Evolutionary conservation across 164 flowering plant genomes (phyloP).

Genomic region (Magnolia sinica): DNA sequence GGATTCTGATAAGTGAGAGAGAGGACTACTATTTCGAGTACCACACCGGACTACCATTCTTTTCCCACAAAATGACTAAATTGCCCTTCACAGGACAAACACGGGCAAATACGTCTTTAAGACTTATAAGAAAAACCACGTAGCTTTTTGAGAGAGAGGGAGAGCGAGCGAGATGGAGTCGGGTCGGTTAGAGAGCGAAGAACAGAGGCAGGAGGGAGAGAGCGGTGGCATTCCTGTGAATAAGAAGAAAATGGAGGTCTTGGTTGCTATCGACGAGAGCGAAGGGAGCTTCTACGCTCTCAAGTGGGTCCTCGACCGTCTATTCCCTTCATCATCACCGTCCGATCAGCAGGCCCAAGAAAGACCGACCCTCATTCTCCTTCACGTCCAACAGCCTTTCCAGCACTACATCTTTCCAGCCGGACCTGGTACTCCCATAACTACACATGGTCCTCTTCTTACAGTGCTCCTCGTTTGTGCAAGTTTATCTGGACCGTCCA

Average conservation of each 20-base stretch:
- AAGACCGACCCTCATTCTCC: slow-evolving; percentile 24
- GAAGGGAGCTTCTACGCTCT: slow-evolving; percentile 61
- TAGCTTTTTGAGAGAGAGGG: not conserved
- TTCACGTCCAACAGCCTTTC: slow-evolving; percentile 51
- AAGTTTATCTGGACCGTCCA: not conserved
- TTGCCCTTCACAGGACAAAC: no score
- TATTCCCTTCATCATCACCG: slow-evolving; percentile 11
- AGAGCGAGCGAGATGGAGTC: slow-evolving; percentile 38
- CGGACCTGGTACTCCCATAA: slow-evolving; percentile 39
- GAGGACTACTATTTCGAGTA: no score
- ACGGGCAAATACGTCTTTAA: not conserved
- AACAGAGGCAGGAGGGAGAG: slow-evolving; percentile 24
- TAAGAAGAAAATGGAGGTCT: slow-evolving; percentile 30
- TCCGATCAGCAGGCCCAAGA: not conserved
- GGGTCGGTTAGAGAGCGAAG: slow-evolving; percentile 37
- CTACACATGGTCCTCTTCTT: not conserved
- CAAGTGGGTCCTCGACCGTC: slow-evolving; percentile 44
- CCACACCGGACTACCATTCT: no score
- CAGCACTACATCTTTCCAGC: slow-evolving; percentile 47
- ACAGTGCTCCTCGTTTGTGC: not conserved
- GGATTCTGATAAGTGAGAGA: no score
- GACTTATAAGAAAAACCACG: not conserved
- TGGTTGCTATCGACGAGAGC: slow-evolving; percentile 72
- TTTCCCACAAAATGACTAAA: no score
- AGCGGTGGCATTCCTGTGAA: no score